Evolutionary conservation across 2,329 filamentous ascomycete species (phyloP).

Genomic region (Aspergillus uvarum): DNA sequence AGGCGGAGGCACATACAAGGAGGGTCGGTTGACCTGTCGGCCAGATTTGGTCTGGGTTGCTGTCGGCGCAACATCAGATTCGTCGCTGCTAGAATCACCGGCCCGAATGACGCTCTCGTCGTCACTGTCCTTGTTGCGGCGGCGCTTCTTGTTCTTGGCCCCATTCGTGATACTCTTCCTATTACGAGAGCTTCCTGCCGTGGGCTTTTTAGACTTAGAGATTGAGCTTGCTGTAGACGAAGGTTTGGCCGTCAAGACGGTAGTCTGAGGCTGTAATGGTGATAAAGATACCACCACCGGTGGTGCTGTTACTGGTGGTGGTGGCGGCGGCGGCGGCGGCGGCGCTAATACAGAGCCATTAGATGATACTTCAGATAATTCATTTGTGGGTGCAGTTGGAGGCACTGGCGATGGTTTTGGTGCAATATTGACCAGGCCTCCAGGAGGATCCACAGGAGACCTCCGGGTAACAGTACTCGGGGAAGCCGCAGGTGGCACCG

Average conservation of each 20-base stretch:
- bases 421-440: slow-evolving; percentile 14
- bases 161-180: slow-evolving; percentile 17
- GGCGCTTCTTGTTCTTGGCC: slow-evolving; percentile 24
- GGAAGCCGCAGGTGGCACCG: slow-evolving; percentile 13
- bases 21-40: slow-evolving; percentile 65
- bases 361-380: neutral
- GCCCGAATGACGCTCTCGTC: slow-evolving; percentile 35
- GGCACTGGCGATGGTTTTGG: slow-evolving; percentile 12
- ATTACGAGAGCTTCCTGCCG: slow-evolving; percentile 15
- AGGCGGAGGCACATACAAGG: slow-evolving; percentile 58
- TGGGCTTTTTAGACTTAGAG: slow-evolving; percentile 14
- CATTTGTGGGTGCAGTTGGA: neutral
- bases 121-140: slow-evolving; percentile 29
- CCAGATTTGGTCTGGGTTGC: slow-evolving; percentile 74
- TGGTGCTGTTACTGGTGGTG: neutral
- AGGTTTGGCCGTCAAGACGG: slow-evolving; percentile 8
- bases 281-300: neutral
- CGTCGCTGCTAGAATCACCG: slow-evolving; percentile 39
- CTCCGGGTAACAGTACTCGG: slow-evolving; percentile 7
- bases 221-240: slow-evolving; percentile 4
- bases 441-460: slow-evolving; percentile 1
- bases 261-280: slow-evolving; percentile 11
- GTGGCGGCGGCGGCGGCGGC: neutral
- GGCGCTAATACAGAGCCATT: neutral
- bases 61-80: slow-evolving; percentile 52